These are phyloP conservation scores for Candida arabinofermentans DNA, from an alignment of 805 yeast genomes.

Conservation along the genomic window DNA sequence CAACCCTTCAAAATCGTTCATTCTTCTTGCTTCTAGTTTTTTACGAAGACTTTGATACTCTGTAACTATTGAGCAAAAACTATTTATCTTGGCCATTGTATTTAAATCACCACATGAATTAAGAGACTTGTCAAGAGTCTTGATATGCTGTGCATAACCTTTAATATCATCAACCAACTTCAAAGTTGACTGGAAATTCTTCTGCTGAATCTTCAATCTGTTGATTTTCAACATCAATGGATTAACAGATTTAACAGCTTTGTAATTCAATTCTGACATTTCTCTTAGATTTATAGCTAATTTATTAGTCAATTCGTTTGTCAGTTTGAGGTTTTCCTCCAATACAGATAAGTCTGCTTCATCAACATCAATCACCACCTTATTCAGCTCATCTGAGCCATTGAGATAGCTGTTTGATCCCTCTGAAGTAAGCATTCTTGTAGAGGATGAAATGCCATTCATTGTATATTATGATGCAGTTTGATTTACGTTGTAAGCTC, in stretches of 20 bases:
- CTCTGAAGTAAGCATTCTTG: neutral
- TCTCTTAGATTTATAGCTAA: slow-evolving; percentile 53
- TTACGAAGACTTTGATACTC: slow-evolving; percentile 31
- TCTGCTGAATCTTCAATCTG: slow-evolving; percentile 48
- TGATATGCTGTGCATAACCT: slow-evolving; percentile 39
- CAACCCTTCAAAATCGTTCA: slow-evolving; percentile 63
- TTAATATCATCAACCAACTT: slow-evolving; percentile 43
- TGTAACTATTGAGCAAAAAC: slow-evolving; percentile 32
- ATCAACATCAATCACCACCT: slow-evolving; percentile 48
- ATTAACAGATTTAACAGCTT: slow-evolving; percentile 59
- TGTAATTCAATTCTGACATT: slow-evolving; percentile 49
- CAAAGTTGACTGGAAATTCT: slow-evolving; percentile 53
- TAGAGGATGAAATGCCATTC: neutral
- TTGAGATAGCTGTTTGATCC: neutral
- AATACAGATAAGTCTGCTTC: slow-evolving; percentile 83
- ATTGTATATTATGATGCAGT: no score
- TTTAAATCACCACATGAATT: slow-evolving; percentile 24
- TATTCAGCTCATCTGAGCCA: neutral
- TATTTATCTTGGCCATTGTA: slow-evolving; percentile 37
- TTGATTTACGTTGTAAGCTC: no score
- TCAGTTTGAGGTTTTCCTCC: slow-evolving; percentile 63
- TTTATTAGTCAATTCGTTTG: slow-evolving; percentile 49
- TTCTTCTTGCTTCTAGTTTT: slow-evolving; percentile 14
- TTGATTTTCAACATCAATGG: slow-evolving; percentile 69
- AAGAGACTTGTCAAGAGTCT: slow-evolving; percentile 33